Conservation (phyloP, 2,329 filamentous ascomycete species). For the Fusarium neocosmosporiellum region DNA sequence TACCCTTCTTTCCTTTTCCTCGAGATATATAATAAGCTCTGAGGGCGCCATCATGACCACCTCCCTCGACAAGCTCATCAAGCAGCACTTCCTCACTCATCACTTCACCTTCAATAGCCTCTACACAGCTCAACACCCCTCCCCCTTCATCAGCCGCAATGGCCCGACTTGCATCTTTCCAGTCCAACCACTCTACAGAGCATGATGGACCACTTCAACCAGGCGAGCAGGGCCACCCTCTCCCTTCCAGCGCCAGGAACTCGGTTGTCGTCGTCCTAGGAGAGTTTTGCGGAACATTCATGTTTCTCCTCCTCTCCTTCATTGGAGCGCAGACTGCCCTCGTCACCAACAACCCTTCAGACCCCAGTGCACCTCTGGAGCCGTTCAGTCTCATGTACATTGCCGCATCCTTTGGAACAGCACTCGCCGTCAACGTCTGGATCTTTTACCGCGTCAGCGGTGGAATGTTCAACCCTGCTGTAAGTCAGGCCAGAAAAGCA, state of each 20-base stretch:
- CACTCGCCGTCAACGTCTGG: conserved; percentile 66
- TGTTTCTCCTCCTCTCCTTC: conserved; percentile 61
- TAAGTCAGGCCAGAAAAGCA: conserved; percentile 44
- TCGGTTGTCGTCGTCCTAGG: conserved; percentile 56
- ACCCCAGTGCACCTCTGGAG: conserved; percentile 44
- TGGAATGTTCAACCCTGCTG: conserved; percentile 63
- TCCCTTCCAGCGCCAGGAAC: conserved; percentile 42
- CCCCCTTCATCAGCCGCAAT: conserved; percentile 8
- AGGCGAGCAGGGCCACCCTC: conserved; percentile 5
- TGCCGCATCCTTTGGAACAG: conserved; percentile 61
- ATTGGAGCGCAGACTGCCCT: conserved; percentile 54
- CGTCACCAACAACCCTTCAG: conserved; percentile 43
- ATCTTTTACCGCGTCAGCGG: conserved; percentile 66
- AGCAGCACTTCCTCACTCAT: not conserved
- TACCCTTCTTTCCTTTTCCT: conserved; percentile 1
- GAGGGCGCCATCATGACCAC: conserved; percentile 3
- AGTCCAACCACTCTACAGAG: conserved; percentile 26
- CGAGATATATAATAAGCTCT: conserved; percentile 29
- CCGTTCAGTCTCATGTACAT: conserved; percentile 60
- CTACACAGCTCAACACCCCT: not conserved
- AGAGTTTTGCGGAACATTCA: conserved; percentile 65
- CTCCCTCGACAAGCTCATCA: conserved; percentile 7
- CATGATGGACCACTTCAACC: conserved; percentile 10
- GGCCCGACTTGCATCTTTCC: conserved; percentile 21
- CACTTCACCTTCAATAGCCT: not conserved